These are phyloP conservation scores for Diplodia seriata DNA, from an alignment of 2,329 filamentous ascomycete genomes.

Conservation along the genomic window DNA sequence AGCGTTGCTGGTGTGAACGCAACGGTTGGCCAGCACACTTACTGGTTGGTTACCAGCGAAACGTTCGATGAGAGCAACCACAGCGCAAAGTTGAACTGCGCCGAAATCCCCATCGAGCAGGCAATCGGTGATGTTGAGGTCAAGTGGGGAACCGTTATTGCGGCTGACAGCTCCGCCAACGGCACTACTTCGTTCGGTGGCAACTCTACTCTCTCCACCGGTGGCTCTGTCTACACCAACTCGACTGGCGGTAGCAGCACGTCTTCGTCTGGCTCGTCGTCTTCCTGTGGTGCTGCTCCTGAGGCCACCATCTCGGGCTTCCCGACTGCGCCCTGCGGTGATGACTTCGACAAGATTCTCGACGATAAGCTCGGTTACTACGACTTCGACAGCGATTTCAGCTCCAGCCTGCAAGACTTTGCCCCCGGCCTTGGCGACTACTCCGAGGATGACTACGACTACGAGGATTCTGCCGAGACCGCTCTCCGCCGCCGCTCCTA, in stretches of 20 bases:
- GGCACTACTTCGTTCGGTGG: conserved; percentile 1
- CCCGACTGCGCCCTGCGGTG: conserved; percentile 3
- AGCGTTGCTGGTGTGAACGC: conserved; percentile 7
- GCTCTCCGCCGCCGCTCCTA: not conserved
- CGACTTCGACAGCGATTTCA: conserved; percentile 17
- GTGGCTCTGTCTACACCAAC: conserved; percentile 6
- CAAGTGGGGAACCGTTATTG: not conserved
- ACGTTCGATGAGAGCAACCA: not conserved
- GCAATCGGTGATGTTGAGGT: not conserved
- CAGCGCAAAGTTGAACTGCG: not conserved
- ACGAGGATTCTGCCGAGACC: not conserved
- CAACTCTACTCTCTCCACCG: conserved; percentile 4
- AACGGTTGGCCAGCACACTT: conserved; percentile 4
- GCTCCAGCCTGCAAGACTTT: conserved; percentile 1
- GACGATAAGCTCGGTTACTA: conserved; percentile 21
- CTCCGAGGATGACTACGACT: conserved; percentile 9
- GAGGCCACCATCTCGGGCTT: conserved; percentile 18
- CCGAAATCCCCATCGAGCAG: not conserved
- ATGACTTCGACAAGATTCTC: conserved; percentile 15
- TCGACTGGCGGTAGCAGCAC: conserved; percentile 11
- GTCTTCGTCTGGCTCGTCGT: not conserved
- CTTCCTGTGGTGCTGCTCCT: conserved; percentile 7
- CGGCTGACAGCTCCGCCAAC: conserved; percentile 8
- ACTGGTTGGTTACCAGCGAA: conserved; percentile 6
- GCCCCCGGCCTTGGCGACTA: conserved; percentile 9